A percentile compares a stretch with the other conserved stretches of the same genome.
phyloP scores from a whole-genome alignment of 495 filamentous ascomycete genomes.

The Aspergillus homomorphus region DNA sequence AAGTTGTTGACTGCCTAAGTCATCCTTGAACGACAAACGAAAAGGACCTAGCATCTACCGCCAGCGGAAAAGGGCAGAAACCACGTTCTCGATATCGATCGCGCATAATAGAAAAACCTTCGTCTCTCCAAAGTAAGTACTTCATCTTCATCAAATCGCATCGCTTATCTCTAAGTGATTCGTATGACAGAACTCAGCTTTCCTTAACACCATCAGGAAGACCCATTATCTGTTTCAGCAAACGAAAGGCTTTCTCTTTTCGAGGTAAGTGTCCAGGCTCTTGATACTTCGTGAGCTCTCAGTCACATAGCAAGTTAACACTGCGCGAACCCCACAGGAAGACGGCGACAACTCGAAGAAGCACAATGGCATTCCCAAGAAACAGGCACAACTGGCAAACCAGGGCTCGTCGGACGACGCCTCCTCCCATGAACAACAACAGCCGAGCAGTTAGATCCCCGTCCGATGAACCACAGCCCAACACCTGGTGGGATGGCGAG shows the following conservation, averaged over 20 bases:
- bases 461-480: neutral
- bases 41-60: too few species aligned
- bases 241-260: too few species aligned
- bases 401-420: neutral
- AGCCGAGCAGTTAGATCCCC: neutral
- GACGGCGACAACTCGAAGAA: neutral
- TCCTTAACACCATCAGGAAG: neutral
- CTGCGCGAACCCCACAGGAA: neutral
- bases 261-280: neutral
- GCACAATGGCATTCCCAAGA: neutral
- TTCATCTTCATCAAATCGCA: too few species aligned
- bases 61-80: too few species aligned
- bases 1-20: too few species aligned
- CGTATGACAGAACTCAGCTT: too few species aligned
- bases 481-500: neutral
- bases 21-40: too few species aligned
- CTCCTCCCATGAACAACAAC: neutral
- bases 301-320: neutral
- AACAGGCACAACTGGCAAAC: neutral
- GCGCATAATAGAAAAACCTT: too few species aligned
- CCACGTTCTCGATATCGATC: too few species aligned
- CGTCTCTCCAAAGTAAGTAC: too few species aligned
- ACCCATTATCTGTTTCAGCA: neutral
- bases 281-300: too few species aligned
- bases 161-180: too few species aligned